A percentile compares a stretch with the other conserved stretches of the same genome.
phyloP scores from a whole-genome alignment of 768 basidiomycete species.

The Collybia nuda region DNA sequence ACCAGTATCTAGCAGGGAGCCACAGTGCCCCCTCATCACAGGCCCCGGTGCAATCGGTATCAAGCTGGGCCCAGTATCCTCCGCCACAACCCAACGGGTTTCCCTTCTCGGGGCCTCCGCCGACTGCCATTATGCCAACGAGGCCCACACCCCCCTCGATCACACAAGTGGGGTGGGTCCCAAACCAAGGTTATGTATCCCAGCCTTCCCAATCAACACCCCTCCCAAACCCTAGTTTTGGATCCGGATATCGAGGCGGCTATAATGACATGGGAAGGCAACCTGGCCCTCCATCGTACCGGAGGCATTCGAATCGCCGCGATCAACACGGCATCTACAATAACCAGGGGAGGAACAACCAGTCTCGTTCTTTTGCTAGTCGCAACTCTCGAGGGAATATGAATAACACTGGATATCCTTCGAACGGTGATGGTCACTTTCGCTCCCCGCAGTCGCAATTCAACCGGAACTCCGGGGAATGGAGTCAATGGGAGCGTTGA shows the following conservation, averaged over 20 bases:
- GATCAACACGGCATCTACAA: constrained; percentile 21
- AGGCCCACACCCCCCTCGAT: constrained; percentile 16
- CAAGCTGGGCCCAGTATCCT: constrained; percentile 29
- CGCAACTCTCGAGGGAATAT: constrained; percentile 25
- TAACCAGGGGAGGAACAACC: constrained; percentile 19
- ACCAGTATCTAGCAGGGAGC: constrained; percentile 61
- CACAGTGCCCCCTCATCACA: constrained; percentile 22
- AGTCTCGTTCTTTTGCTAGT: constrained; percentile 19
- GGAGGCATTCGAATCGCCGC: constrained; percentile 23
- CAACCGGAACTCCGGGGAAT: constrained; percentile 21
- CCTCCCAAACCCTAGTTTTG: constrained; percentile 11
- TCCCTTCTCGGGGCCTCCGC: constrained; percentile 25
- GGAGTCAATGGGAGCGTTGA: constrained; percentile 34
- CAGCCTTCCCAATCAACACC: constrained; percentile 11
- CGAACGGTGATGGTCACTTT: constrained; percentile 15
- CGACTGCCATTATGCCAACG: constrained; percentile 17
- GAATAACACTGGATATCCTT: constrained; percentile 17
- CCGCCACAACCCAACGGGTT: constrained; percentile 21
- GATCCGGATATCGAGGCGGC: constrained; percentile 16
- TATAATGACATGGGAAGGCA: constrained; percentile 16
- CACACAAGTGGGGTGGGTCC: constrained; percentile 21
- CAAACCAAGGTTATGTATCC: constrained; percentile 15
- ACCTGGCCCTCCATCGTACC: constrained; percentile 11
- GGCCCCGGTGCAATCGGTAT: constrained; percentile 26
- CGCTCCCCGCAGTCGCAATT: constrained; percentile 14